phyloP scores from a whole-genome alignment of 257 asterid species.

The Sherardia arvensis region DNA sequence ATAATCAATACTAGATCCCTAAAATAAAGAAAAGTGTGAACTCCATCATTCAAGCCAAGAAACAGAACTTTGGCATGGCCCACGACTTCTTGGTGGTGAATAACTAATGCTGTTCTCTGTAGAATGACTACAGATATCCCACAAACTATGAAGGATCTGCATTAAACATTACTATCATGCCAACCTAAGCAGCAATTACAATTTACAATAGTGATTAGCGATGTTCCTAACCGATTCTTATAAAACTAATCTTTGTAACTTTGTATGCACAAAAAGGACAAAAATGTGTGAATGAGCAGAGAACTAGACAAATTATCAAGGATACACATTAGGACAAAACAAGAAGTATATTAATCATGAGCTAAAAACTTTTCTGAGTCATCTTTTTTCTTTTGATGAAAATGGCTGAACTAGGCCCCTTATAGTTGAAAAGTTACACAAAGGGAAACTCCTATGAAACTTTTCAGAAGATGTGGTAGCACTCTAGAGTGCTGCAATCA shows the following conservation, averaged over 20 bases:
- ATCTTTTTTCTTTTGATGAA: slow-evolving; percentile 6
- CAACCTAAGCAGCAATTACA: slow-evolving; percentile 8
- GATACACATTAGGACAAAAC: slow-evolving; percentile 9
- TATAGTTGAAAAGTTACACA: slow-evolving; percentile 11
- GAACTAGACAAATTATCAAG: slow-evolving; percentile 3
- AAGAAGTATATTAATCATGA: slow-evolving; percentile 8
- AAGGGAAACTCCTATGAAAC: slow-evolving; percentile 14
- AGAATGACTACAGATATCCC: slow-evolving; percentile 3
- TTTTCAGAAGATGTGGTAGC: slow-evolving; percentile 8
- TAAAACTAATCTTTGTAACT: slow-evolving; percentile 1
- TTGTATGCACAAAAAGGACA: slow-evolving; percentile 2
- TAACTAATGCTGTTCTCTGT: slow-evolving; percentile 10
- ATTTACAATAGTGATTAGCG: background rate
- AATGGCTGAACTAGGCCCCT: slow-evolving; percentile 6
- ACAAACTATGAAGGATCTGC: slow-evolving; percentile 8
- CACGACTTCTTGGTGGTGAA: slow-evolving; percentile 10
- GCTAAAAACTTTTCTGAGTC: slow-evolving; percentile 5
- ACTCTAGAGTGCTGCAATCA: slow-evolving; percentile 14
- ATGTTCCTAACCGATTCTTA: background rate
- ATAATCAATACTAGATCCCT: background rate
- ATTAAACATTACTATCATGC: slow-evolving; percentile 5
- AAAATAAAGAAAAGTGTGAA: background rate
- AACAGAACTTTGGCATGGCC: slow-evolving; percentile 6
- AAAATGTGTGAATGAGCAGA: slow-evolving; percentile 6
- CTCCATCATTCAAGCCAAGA: background rate